Conservation (phyloP, 345 rosid species). For the Aquilaria sinensis region DNA sequence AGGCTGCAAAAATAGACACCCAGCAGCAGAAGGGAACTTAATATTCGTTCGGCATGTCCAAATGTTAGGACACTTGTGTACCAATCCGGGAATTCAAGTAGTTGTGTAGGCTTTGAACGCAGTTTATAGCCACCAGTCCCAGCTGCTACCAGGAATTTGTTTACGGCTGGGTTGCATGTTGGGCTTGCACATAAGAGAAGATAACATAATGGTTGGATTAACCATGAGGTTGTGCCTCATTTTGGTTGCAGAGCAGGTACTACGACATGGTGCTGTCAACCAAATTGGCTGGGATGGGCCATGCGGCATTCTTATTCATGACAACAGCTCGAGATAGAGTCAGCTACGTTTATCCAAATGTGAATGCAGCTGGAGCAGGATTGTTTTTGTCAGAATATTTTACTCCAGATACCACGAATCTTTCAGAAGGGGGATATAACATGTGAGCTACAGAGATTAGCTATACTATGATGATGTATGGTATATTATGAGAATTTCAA, state of each 20-base stretch:
- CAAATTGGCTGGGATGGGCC: slow-evolving; percentile 89
- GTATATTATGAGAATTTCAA: too few species aligned
- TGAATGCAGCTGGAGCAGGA: slow-evolving; percentile 95
- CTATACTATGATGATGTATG: not conserved
- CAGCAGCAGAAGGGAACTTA: not conserved
- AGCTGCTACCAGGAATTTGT: not conserved
- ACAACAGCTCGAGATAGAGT: slow-evolving; percentile 78
- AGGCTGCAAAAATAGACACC: not conserved
- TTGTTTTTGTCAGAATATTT: slow-evolving; percentile 71
- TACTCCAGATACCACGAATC: slow-evolving; percentile 54
- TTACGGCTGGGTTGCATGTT: slow-evolving; percentile 5
- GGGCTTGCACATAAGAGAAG: not conserved
- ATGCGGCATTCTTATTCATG: slow-evolving; percentile 85
- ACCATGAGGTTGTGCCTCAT: slow-evolving; percentile 2
- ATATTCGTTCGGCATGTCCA: not conserved
- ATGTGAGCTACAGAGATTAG: slow-evolving; percentile 39
- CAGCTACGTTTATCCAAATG: slow-evolving; percentile 86
- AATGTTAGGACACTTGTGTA: not conserved
- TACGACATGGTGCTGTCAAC: slow-evolving; percentile 91
- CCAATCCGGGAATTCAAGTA: too few species aligned
- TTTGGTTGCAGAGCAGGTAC: slow-evolving; percentile 64
- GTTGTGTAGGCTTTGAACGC: too few species aligned
- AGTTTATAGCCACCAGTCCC: too few species aligned
- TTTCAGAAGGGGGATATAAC: slow-evolving; percentile 66
- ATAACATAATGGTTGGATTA: too few species aligned